A percentile compares a stretch with the other conserved stretches of the same genome.
phyloP scores from a whole-genome alignment of 257 asterid genomes.

The Jacaranda copaia region DNA sequence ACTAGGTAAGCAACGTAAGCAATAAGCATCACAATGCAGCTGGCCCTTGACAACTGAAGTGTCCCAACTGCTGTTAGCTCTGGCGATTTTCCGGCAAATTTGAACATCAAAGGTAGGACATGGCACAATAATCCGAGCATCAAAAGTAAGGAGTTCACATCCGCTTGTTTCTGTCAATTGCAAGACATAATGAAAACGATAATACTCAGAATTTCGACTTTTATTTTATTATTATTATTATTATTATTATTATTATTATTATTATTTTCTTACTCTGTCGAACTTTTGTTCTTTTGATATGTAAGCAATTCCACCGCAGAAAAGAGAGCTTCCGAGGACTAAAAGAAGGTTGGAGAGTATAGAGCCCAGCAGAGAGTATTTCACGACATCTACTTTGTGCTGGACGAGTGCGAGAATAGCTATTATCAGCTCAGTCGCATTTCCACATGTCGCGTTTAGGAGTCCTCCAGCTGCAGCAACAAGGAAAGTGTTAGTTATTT shows the following conservation, averaged over 20 bases:
- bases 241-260: too few relatives aligned
- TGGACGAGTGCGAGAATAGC: constrained; percentile 74
- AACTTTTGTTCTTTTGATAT: constrained; percentile 66
- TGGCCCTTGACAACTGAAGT: constrained; percentile 68
- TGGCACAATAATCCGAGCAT: constrained; percentile 76
- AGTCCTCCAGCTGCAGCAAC: constrained; percentile 76
- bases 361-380: constrained; percentile 83
- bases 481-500: neutral
- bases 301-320: constrained; percentile 85
- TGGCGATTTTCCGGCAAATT: constrained; percentile 41
- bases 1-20: constrained; percentile 72
- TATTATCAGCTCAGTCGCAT: constrained; percentile 84
- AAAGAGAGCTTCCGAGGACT: constrained; percentile 83
- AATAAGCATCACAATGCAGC: constrained; percentile 73
- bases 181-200: neutral
- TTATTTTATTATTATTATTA: too few relatives aligned
- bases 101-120: constrained; percentile 66
- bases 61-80: constrained; percentile 42
- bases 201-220: neutral
- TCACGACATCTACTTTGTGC: constrained; percentile 76
- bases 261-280: constrained; percentile 78
- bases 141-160: constrained; percentile 70
- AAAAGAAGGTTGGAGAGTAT: constrained; percentile 85
- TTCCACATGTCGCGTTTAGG: constrained; percentile 91
- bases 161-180: constrained; percentile 76